Conservation (phyloP, 73 alveolate species). For the Halteria grandinella region DNA sequence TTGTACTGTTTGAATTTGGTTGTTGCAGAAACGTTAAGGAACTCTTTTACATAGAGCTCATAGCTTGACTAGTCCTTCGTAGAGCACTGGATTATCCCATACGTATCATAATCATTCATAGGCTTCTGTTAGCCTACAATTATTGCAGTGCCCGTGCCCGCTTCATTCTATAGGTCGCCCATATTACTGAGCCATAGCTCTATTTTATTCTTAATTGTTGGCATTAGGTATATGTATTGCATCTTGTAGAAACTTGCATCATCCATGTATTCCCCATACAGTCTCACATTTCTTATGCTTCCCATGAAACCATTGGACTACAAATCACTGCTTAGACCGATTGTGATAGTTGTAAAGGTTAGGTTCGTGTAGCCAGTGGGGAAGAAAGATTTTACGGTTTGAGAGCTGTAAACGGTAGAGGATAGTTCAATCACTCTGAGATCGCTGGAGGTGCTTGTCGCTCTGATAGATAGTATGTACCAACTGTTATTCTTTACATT, state of each 20-base stretch:
- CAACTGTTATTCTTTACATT: too few relatives aligned
- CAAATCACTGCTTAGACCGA: too few relatives aligned
- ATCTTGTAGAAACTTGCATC: not conserved
- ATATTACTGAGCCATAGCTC: not conserved
- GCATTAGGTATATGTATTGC: not conserved
- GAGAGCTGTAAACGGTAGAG: too few relatives aligned
- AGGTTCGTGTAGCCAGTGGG: too few relatives aligned
- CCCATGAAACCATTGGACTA: slow-evolving; percentile 14
- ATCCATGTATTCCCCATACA: not conserved
- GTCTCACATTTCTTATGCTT: not conserved
- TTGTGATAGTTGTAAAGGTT: too few relatives aligned
- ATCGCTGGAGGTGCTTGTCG: too few relatives aligned
- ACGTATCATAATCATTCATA: too few relatives aligned
- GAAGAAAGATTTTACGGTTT: too few relatives aligned
- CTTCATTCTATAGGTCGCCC: slow-evolving; percentile 9
- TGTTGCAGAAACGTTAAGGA: not conserved
- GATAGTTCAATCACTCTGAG: too few relatives aligned
- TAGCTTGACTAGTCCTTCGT: not conserved
- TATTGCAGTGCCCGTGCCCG: not conserved
- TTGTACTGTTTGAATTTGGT: not conserved
- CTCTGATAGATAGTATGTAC: too few relatives aligned
- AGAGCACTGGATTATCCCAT: too few relatives aligned
- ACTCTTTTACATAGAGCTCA: not conserved
- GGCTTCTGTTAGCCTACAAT: too few relatives aligned
- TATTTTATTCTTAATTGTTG: not conserved